Percentiles rank a stretch among this genome's conserved stretches.
phyloP scores from a whole-genome alignment of 257 asterid genomes.

The Prunella vulgaris region DNA sequence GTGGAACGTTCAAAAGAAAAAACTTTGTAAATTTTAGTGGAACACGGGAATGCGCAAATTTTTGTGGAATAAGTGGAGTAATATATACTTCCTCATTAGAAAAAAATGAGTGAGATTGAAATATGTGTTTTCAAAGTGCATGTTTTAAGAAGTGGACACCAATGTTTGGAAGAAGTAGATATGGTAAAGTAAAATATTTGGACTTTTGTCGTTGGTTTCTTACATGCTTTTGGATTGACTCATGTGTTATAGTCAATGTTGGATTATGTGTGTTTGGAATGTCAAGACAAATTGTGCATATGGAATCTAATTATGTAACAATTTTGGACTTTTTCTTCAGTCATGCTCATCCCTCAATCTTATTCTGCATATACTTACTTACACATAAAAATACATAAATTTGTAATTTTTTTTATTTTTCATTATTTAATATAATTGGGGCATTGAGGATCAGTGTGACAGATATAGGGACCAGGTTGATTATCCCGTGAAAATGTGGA shows the following conservation, averaged over 20 bases:
- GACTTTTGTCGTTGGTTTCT: constrained; percentile 19
- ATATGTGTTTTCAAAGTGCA: not conserved
- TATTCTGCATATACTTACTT: constrained; percentile 8
- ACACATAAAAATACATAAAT: no score
- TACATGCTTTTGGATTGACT: constrained; percentile 20
- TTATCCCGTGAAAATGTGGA: constrained; percentile 13
- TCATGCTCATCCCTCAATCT: not conserved
- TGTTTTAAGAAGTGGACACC: constrained; percentile 21
- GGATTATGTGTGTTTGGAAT: constrained; percentile 23
- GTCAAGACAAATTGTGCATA: constrained; percentile 31
- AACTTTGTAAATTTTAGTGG: no score
- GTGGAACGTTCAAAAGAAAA: no score
- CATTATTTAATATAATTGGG: not conserved
- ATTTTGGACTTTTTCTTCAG: constrained; percentile 15
- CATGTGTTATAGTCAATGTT: constrained; percentile 29
- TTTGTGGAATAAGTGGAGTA: no score
- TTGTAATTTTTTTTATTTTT: not conserved
- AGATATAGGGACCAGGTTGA: constrained; percentile 18
- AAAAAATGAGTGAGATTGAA: not conserved
- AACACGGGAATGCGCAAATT: no score
- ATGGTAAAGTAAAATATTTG: constrained; percentile 27
- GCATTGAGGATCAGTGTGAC: not conserved
- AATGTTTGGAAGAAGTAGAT: constrained; percentile 25
- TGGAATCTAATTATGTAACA: constrained; percentile 25
- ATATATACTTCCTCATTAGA: no score